phyloP scores from a whole-genome alignment of 305 asterid genomes.

The Rubia peregrina region DNA sequence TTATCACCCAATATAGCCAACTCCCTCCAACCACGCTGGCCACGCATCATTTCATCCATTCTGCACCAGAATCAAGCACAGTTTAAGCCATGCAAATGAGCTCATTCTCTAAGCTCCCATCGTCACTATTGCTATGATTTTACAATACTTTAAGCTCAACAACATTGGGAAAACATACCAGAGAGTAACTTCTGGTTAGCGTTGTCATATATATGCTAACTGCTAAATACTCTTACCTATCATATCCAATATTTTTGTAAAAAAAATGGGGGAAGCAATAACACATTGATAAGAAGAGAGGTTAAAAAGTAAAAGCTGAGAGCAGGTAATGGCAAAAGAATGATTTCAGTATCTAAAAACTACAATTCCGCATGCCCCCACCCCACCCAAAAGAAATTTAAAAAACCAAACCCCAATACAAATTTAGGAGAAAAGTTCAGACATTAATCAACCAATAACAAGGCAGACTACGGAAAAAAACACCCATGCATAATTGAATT shows the following conservation, averaged over 20 bases:
- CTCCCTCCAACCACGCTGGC: slow-evolving; percentile 98
- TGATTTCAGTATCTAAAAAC: not conserved
- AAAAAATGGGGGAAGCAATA: not conserved
- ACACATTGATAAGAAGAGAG: not conserved
- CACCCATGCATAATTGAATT: not conserved
- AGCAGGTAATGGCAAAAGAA: not conserved
- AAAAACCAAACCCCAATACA: not conserved
- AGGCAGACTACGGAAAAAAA: not conserved
- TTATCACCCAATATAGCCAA: slow-evolving; percentile 86
- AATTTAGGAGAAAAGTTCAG: not conserved
- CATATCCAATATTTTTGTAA: not conserved
- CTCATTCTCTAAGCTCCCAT: not conserved
- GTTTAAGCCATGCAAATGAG: slow-evolving; percentile 2
- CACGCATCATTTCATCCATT: slow-evolving; percentile 99
- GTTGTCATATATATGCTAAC: not conserved
- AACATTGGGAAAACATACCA: not conserved
- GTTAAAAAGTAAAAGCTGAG: not conserved
- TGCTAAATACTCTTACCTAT: not conserved
- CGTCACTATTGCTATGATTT: not conserved
- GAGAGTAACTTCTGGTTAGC: not conserved
- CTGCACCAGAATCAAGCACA: slow-evolving; percentile 37
- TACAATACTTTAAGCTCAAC: not conserved
- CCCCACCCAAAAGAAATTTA: not conserved
- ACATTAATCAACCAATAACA: not conserved
- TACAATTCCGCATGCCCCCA: not conserved